Percentiles rank a stretch among this genome's conserved stretches.
These are phyloP conservation scores for Tuber borchii DNA, from an alignment of 495 filamentous ascomycete species.

Conservation along the genomic window DNA sequence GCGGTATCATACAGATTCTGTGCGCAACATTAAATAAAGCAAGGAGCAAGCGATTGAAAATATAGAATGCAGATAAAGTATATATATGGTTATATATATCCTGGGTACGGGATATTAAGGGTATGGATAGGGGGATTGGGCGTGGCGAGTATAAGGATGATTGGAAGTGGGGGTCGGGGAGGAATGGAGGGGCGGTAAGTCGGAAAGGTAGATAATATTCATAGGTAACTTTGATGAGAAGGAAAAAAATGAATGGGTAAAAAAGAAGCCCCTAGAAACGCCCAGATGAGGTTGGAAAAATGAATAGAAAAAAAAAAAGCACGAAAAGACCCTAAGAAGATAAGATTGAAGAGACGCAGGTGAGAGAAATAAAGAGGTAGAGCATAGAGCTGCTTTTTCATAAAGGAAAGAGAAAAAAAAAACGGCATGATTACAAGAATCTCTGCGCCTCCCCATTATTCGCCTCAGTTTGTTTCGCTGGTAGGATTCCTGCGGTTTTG, in stretches of 20 bases:
- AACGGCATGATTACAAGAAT: background rate
- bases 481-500: background rate
- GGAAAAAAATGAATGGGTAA: background rate
- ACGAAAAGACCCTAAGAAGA: background rate
- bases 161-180: background rate
- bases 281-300: background rate
- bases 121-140: background rate
- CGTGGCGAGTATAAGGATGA: background rate
- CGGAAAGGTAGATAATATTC: background rate
- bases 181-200: background rate
- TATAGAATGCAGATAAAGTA: background rate
- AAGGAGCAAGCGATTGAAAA: background rate
- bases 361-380: background rate
- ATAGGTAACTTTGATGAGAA: background rate
- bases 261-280: background rate
- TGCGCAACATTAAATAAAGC: background rate
- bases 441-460: background rate
- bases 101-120: background rate
- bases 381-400: background rate
- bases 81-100: background rate
- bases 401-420: background rate
- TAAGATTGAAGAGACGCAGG: background rate
- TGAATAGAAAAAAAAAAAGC: background rate
- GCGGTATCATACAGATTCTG: slow-evolving; percentile 1
- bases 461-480: background rate